phyloP scores from a whole-genome alignment of 2,329 filamentous ascomycete species.

The Lojkania enalia region DNA sequence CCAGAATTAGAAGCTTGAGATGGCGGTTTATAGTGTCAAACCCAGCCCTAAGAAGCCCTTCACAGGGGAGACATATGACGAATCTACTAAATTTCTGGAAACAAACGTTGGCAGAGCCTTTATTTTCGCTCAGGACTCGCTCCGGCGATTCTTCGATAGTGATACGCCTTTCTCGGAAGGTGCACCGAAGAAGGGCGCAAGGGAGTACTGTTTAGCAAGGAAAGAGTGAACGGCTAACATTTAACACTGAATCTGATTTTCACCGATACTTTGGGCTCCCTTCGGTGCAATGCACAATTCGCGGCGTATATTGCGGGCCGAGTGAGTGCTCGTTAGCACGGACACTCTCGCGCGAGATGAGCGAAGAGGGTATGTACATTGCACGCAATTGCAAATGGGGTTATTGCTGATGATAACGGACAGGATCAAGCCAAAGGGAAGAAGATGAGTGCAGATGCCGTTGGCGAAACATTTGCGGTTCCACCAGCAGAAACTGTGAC shows the following conservation, averaged over 20 bases:
- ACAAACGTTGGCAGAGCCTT: constrained; percentile 61
- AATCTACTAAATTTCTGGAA: constrained; percentile 50
- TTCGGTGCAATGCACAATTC: constrained; percentile 58
- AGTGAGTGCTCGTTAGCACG: constrained; percentile 58
- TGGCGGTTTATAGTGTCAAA: constrained; percentile 62
- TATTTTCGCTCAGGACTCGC: constrained; percentile 57
- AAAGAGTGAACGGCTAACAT: background rate
- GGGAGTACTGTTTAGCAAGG: constrained; percentile 4
- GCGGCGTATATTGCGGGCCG: constrained; percentile 60
- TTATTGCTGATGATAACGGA: constrained; percentile 56
- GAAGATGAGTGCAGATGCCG: constrained; percentile 61
- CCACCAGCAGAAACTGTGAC: constrained; percentile 51
- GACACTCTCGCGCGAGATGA: constrained; percentile 60
- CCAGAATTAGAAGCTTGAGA: constrained; percentile 53
- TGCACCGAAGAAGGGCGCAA: constrained; percentile 56
- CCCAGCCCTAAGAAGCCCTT: constrained; percentile 59
- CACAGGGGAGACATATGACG: constrained; percentile 56
- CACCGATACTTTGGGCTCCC: constrained; percentile 58
- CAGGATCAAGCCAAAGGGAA: constrained; percentile 55
- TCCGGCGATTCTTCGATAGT: constrained; percentile 57
- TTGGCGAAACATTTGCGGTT: constrained; percentile 60
- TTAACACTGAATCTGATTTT: constrained; percentile 55
- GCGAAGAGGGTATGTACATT: constrained; percentile 61
- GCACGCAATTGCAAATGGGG: constrained; percentile 62
- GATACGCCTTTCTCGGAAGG: constrained; percentile 51